A percentile compares a stretch with the other conserved stretches of the same genome.
Evolutionary conservation across 148 eudicot species (phyloP).

Genomic region (Silene latifolia): DNA sequence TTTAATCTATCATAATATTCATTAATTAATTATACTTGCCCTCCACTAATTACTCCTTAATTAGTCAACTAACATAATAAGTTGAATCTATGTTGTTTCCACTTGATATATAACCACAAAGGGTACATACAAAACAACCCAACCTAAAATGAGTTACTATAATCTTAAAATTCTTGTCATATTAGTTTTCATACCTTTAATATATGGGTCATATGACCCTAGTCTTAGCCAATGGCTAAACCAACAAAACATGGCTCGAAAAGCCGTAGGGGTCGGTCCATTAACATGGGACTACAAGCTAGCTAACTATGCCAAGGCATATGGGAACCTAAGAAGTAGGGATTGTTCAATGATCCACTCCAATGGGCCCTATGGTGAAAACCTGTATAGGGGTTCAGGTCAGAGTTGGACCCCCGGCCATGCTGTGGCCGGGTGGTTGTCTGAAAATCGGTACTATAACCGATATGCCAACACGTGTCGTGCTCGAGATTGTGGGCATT

Average conservation of each 20-base stretch:
- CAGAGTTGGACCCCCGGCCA: constrained; percentile 44
- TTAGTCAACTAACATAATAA: too few relatives aligned
- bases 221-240: not conserved
- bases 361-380: constrained; percentile 71
- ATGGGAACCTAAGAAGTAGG: constrained; percentile 42
- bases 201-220: constrained; percentile 4
- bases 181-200: not conserved
- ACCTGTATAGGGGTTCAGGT: constrained; percentile 84
- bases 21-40: not conserved
- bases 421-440: constrained; percentile 54
- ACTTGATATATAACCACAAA: not conserved
- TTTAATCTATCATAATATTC: not conserved
- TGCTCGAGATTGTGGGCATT: constrained; percentile 71
- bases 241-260: constrained; percentile 58
- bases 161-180: not conserved
- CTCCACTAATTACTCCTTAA: constrained; percentile 9
- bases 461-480: constrained; percentile 47
- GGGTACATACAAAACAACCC: not conserved
- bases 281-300: constrained; percentile 54
- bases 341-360: constrained; percentile 69
- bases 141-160: not conserved
- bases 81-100: not conserved
- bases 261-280: constrained; percentile 40
- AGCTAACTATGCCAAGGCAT: constrained; percentile 51
- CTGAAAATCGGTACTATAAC: constrained; percentile 45